phyloP scores from a whole-genome alignment of 2,329 filamentous ascomycete species.

The Trichophyton equinum region DNA sequence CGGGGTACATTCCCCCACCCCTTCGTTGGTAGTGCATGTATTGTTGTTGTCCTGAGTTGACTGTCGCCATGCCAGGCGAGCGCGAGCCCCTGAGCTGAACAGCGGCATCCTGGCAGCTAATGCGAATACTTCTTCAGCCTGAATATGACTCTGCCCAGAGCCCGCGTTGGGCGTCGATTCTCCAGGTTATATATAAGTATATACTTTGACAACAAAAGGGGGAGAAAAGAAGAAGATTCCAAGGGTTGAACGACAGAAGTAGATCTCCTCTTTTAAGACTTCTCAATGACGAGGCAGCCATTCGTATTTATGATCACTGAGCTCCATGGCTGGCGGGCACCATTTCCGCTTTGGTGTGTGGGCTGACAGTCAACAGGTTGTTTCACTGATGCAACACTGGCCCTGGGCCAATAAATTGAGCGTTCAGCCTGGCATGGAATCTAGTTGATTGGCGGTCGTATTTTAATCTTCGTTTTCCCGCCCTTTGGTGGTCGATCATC shows the following conservation, averaged over 20 bases:
- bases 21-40: constrained; percentile 1
- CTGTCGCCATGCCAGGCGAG: neutral
- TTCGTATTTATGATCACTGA: neutral
- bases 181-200: neutral
- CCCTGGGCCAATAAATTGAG: neutral
- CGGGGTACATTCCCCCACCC: neutral
- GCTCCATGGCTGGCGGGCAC: neutral
- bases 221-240: neutral
- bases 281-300: neutral
- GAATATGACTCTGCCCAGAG: neutral
- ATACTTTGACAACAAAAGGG: neutral
- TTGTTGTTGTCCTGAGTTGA: neutral
- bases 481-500: neutral
- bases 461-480: neutral
- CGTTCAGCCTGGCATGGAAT: neutral
- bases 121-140: neutral
- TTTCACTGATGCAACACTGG: neutral
- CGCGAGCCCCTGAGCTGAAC: neutral
- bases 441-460: neutral
- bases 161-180: neutral
- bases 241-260: neutral
- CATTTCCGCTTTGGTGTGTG: neutral
- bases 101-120: neutral
- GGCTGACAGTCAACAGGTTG: neutral
- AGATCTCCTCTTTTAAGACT: neutral